Evolutionary conservation across 2,329 filamentous ascomycete genomes (phyloP).

Genomic region (Diaporthe vexans): DNA sequence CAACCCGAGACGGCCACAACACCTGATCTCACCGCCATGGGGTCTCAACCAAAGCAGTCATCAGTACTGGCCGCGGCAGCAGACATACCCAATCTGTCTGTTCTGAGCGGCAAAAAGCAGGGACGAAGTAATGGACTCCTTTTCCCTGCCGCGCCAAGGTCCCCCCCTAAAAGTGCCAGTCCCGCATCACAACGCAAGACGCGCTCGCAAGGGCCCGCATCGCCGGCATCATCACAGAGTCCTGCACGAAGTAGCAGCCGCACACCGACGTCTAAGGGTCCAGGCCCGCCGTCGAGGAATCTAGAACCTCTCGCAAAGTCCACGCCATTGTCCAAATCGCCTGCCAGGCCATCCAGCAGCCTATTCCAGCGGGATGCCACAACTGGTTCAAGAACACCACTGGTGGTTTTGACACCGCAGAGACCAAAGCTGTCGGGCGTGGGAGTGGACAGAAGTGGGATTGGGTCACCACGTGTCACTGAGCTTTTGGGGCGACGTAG

Average conservation of each 20-base stretch:
- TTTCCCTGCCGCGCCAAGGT: constrained; percentile 57
- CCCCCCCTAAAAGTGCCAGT: constrained; percentile 41
- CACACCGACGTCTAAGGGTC: constrained; percentile 49
- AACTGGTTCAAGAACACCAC: constrained; percentile 72
- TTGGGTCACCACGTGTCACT: constrained; percentile 82
- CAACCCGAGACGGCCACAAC: constrained; percentile 61
- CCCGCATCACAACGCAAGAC: constrained; percentile 34
- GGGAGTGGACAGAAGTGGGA: constrained; percentile 77
- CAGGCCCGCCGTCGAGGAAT: constrained; percentile 4
- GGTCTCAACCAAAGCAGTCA: constrained; percentile 53
- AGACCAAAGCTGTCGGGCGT: constrained; percentile 74
- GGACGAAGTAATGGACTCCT: constrained; percentile 63
- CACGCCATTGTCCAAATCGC: constrained; percentile 46
- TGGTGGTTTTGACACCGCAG: constrained; percentile 74
- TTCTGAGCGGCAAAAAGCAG: constrained; percentile 63
- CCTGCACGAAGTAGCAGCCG: constrained; percentile 33
- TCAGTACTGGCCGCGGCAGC: constrained; percentile 51
- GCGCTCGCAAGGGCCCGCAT: constrained; percentile 39
- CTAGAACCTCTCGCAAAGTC: constrained; percentile 33
- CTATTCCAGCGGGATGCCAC: constrained; percentile 68
- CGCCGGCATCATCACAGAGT: constrained; percentile 40
- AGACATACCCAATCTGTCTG: constrained; percentile 69
- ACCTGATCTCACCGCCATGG: constrained; percentile 54
- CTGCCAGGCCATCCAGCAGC: constrained; percentile 52
- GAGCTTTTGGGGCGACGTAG: constrained; percentile 78